Base-by-base conservation (phyloP, 257 asterid species). In the Ilex aquifolium region DNA sequence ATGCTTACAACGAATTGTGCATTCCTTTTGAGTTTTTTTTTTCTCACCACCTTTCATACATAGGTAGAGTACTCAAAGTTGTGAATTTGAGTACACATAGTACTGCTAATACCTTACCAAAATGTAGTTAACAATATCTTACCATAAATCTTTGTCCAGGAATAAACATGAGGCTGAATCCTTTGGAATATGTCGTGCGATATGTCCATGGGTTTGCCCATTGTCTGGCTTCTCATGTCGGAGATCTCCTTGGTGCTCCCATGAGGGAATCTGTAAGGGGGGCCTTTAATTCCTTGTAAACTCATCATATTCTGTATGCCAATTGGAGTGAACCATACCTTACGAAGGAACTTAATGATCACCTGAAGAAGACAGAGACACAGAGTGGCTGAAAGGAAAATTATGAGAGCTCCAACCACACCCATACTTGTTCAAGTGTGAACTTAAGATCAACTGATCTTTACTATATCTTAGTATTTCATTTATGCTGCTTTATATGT, bases 61-160 rank as follows among this genome's bases (percentile, higher is more conserved):
- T 36, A 36, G 8, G 42, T 21, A 21, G 27, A 21, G 5, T 36
- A 36, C 8, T 36, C 8, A 2, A 36, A 36, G 42, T 36, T 36
- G 8, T 21, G 42, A 36, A 8, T 36, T 36, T 36, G 27, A 36
- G 42, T 36, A 8, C 7, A 36, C 8, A 36, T 4, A 2, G 8
- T 36, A 36, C 42, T 21, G 27, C 27, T 21, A 21, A 21, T 21
- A 21, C 27, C 27, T 21, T 21, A 1, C 27, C 5, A 36, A 36
- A 36, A 36, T 36, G 5, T 36, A 4, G 8, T 4, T 36, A 4
- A 4, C 42, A 2, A 13, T 2, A 36, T 7, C 46, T 62, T 72
- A 83, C 91, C 96, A 27, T 88, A 85, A 44, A 70, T 71, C 30
- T 74, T 77, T 31, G 76, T 79, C 95, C 95, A 88, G 3, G 78